A percentile compares a stretch with the other conserved stretches of the same genome.
Evolutionary conservation across 306 rosid genomes (phyloP).

Genomic region (Astragalus membranaceus): DNA sequence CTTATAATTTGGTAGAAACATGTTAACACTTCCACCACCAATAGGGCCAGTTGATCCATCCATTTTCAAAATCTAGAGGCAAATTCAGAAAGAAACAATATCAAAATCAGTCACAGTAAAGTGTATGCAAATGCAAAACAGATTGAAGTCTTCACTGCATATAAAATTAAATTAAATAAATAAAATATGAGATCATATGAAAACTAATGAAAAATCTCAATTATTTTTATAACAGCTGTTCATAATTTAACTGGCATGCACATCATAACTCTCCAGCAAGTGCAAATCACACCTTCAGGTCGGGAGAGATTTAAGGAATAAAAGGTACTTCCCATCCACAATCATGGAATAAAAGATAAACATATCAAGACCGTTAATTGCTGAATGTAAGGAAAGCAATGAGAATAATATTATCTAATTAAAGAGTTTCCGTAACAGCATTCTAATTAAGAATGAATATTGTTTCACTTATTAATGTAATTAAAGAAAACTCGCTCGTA

Average conservation of each 20-base stretch:
- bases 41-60: slow-evolving; percentile 41
- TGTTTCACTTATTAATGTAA: not conserved
- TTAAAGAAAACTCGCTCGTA: not conserved
- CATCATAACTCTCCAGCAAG: not conserved
- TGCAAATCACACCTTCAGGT: not conserved
- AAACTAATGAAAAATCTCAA: not conserved
- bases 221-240: not conserved
- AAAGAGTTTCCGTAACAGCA: not conserved
- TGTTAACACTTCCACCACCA: slow-evolving; percentile 43
- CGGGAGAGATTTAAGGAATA: not conserved
- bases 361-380: not conserved
- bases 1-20: slow-evolving; percentile 65
- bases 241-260: not conserved
- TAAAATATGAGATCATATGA: not conserved
- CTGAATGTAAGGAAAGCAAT: not conserved
- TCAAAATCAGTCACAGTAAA: not conserved
- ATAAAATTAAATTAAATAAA: slow-evolving; percentile 13
- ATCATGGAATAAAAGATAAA: not conserved
- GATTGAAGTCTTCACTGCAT: not conserved
- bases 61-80: slow-evolving; percentile 39
- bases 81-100: slow-evolving; percentile 10
- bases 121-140: not conserved
- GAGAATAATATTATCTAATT: not conserved
- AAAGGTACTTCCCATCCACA: not conserved
- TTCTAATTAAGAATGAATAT: not conserved